Evolutionary conservation across 169 alveolate genomes (phyloP), one percentile per base, ranked within the genome.

Genomic region (Haemoproteus tartakovskyi): DNA sequence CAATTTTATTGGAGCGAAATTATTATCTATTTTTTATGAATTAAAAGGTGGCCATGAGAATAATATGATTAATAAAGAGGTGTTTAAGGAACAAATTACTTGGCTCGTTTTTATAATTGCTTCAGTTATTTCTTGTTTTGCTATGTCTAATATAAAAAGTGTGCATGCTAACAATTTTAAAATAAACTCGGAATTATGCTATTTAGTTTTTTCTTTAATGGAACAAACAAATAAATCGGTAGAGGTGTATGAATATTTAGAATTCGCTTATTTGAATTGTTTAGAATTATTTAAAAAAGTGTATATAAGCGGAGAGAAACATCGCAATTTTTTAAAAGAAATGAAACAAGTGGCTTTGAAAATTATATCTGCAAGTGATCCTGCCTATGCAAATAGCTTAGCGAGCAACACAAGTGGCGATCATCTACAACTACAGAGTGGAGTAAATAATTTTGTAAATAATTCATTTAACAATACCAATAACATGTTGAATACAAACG

Each of bases 271-370:
- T 79, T 88, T 95, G 36, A 92, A 92, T 70, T 95, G 94, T 87
- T 78, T 95, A 86, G 97, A 93, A 45, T 95, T 94, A 79, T 95
- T 95, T 79, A 89, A 96, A 40, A 95, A 95, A 90, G 92, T 95
- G 5, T 91, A 86, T 52, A 91, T 94, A 26, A 95, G 97, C 16
- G 97, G 94, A 79, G 94, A 93, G 38, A 95, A 96, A 38, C 92
- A 91, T 82, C 94, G 92, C 43, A 85, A 90, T 36, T 89, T 90
- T 9, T 89, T 67, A 16, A 67, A 67, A 57, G 82, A 67, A 46
- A 67, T 67, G 82, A 37, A 43, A 38, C 56, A 57, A 6, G 70
- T 67, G 12, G 82, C 82, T 3, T 24, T 56, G 48, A 40, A 43
- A 54, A 54, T 67, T 21, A 16, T 47, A 16, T 24, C 43, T 0